Conservation (phyloP, 2,329 filamentous ascomycete genomes). For the Aspergillus oerlinghausenensis region DNA sequence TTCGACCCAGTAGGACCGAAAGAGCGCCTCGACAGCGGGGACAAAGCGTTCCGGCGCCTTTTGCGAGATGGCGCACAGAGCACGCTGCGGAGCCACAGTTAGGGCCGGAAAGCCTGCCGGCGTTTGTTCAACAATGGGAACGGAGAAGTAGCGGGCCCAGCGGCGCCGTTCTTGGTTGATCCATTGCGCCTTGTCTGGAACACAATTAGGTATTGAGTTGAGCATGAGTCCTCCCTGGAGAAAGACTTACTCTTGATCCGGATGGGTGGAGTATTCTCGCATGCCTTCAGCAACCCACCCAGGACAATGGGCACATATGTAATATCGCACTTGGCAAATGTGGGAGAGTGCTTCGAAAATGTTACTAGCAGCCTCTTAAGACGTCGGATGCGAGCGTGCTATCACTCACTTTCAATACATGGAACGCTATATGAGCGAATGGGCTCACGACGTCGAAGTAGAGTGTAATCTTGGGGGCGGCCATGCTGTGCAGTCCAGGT, state of each 20-base stretch:
- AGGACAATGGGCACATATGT: constrained; percentile 57
- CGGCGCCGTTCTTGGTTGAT: constrained; percentile 51
- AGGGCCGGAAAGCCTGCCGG: constrained; percentile 52
- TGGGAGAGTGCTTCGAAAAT: constrained; percentile 47
- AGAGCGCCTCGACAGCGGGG: constrained; percentile 45
- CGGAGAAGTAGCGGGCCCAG: constrained; percentile 50
- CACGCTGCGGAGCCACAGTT: constrained; percentile 50
- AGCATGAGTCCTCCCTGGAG: neutral
- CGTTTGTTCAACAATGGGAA: constrained; percentile 45
- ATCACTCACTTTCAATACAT: constrained; percentile 47
- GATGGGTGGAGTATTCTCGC: constrained; percentile 52
- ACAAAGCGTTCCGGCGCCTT: constrained; percentile 40
- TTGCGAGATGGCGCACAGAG: constrained; percentile 46
- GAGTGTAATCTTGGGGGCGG: constrained; percentile 49
- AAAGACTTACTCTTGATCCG: constrained; percentile 49
- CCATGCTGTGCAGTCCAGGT: constrained; percentile 29
- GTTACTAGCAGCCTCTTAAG: neutral
- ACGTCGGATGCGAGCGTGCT: neutral
- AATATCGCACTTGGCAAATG: constrained; percentile 52
- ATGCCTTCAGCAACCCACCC: constrained; percentile 55
- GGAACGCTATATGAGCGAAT: constrained; percentile 58
- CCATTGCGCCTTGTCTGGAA: constrained; percentile 56
- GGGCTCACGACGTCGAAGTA: constrained; percentile 58
- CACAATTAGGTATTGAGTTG: neutral
- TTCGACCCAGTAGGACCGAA: constrained; percentile 50